Base-by-base conservation (phyloP, 176 grass and related monocot genomes). In the Musa schizocarpa region DNA sequence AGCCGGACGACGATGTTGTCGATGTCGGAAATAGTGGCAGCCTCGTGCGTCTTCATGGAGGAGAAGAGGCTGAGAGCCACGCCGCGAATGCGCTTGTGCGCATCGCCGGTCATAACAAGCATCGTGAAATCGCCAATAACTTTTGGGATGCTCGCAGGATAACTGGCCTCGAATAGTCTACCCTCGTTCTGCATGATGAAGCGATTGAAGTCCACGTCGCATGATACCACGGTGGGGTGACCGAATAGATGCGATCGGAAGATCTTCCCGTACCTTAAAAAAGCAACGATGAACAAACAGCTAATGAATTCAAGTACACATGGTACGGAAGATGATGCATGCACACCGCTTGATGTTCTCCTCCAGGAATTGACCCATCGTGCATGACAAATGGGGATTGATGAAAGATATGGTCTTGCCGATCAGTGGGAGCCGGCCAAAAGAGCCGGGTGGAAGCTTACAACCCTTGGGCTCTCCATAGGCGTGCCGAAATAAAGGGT, bases 131-230 rank as follows among this genome's bases (percentile, higher is more conserved):
- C n/a, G 23, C 85, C 85, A 34, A 87, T 66, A 63, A 87, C 52
- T 55, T 77, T 81, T 6, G 69, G 71, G 78, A 87, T 68, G 19
- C 53, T 13, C 56, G 56, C 71, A 22, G 85, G 85, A 63, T 87
- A 84, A 54, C 81, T 81, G 50, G 52, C 52, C 54, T 63, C 54
- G 48, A 87, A 83, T n/a, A 87, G 27, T 2, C 81, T 50, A 9
- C 78, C 85, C 81, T 84, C 85, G 21, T 78, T 84, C 69, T 84
- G 85, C 8, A 87, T 81, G 53, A 87, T 50, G 29, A 87, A 53
- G 7, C 66, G 17, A 69, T 84, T 87, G 9, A 87, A 67, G 64
- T 62, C 77, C 66, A 17, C 53, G 63, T 83, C 85, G 77, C 80
- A 82, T 2, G 85, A 87, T 43, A 83, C 81, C 20, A 87, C 66